Conservation (phyloP, 2,329 filamentous ascomycete genomes). For the Colletotrichum spaethianum region DNA sequence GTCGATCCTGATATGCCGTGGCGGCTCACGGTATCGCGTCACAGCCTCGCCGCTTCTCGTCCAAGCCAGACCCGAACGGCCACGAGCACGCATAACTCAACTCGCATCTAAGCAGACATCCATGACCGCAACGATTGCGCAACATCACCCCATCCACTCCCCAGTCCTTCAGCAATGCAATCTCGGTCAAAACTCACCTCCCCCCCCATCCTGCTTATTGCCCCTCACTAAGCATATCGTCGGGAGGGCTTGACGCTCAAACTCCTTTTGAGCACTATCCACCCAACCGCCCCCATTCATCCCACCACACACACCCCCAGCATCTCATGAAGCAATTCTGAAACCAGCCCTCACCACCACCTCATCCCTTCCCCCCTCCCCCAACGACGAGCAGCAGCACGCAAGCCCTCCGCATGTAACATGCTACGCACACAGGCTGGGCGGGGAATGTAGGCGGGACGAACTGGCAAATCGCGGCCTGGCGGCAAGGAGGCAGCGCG, state of each 20-base stretch:
- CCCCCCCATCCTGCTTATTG: neutral
- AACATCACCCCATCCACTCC: neutral
- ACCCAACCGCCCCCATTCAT: slow-evolving; percentile 18
- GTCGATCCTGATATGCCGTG: neutral
- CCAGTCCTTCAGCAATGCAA: neutral
- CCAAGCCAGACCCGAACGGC: neutral
- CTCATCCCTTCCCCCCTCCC: neutral
- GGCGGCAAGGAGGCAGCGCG: neutral
- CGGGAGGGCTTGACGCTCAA: slow-evolving; percentile 8
- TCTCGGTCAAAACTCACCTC: neutral
- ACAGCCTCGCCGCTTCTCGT: neutral
- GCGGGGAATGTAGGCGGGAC: slow-evolving; percentile 22
- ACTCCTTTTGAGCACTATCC: slow-evolving; percentile 22
- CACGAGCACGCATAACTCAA: neutral
- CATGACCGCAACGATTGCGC: neutral
- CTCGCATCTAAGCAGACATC: neutral
- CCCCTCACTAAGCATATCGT: slow-evolving; percentile 7
- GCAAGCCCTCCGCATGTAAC: slow-evolving; percentile 20
- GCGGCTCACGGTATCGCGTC: neutral
- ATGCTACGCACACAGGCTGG: slow-evolving; percentile 2
- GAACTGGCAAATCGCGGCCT: slow-evolving; percentile 35
- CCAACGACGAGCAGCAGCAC: neutral
- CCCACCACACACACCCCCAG: slow-evolving; percentile 37
- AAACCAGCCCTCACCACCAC: slow-evolving; percentile 50
- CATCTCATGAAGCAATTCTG: slow-evolving; percentile 58